Base-by-base conservation (phyloP, 164 flowering plant genomes). In the Buxus sempervirens region DNA sequence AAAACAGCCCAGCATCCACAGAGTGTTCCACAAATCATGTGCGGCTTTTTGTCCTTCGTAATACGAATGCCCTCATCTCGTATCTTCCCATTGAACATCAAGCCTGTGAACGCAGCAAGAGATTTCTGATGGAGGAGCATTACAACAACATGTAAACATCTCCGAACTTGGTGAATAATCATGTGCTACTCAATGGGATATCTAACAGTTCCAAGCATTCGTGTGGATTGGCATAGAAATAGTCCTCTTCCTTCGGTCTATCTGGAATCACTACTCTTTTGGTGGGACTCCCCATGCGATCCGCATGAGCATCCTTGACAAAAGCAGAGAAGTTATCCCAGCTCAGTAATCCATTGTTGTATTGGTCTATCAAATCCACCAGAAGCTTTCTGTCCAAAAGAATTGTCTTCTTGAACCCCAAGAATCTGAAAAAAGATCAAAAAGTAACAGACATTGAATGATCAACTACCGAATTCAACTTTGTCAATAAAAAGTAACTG, bases 211-310 rank as follows among this genome's bases (percentile, higher is more conserved):
- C 83, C 76, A 93, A 76, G 73, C 98, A 93, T 70, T 93, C 98
- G 42, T 86, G 79, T 13, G 98, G 96, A 67, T 93, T 93, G 70
- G 98, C 70, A 58, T 88, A 91, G 68, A 91, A 91, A 67, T 92
- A 88, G 72, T 88, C 97, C 70, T 91, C 96, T 70, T 88, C 96
- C 66, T 91, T 91, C 6, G 97, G 98, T 68, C 80, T 76, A 75
- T 90, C 96, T 25, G 90, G 87, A 75, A 92, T 88, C 55, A 87
- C 84, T 70, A 80, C 60, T 72, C 98, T 85, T 59, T 68, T 85
- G 0, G 63, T 80, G 1, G 88, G 89, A 45, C 53, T 78, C n/a
- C 98, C 98, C 88, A 83, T 85, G 60, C 96, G 89, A 60, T 75
- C 66, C 57, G 71, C 80, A 73, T 90, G 95, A 63, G 82, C 61